A percentile compares a stretch with the other conserved stretches of the same genome.
Conservation (phyloP, 2,329 filamentous ascomycete species). For the Diplodia sapinea region DNA sequence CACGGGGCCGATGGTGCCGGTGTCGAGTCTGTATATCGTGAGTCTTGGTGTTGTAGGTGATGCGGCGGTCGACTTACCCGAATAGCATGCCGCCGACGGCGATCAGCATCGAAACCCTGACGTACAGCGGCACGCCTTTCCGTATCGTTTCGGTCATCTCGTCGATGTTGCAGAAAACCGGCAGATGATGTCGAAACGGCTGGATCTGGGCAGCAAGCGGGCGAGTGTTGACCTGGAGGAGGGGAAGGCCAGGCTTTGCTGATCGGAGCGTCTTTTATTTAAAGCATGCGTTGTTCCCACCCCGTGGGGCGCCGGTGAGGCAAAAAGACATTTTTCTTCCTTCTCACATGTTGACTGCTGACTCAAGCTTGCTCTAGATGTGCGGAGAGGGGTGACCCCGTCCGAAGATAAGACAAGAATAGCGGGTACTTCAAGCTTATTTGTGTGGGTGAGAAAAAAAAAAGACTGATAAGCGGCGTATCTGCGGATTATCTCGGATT, state of each 20-base stretch:
- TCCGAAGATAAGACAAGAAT: slow-evolving; percentile 15
- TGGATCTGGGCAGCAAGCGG: neutral
- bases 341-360: slow-evolving; percentile 5
- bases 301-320: slow-evolving; percentile 4
- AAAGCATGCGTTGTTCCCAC: slow-evolving; percentile 3
- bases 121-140: slow-evolving; percentile 32
- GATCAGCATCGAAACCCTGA: slow-evolving; percentile 35
- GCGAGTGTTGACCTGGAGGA: neutral
- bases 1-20: slow-evolving; percentile 64
- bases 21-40: slow-evolving; percentile 46
- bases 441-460: neutral
- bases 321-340: neutral
- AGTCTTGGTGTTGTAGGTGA: neutral
- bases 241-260: neutral
- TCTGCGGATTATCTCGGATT: slow-evolving; percentile 9
- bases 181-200: slow-evolving; percentile 9
- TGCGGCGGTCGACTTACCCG: slow-evolving; percentile 31
- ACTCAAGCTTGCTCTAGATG: neutral
- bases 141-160: neutral
- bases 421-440: neutral
- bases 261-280: slow-evolving; percentile 11
- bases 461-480: slow-evolving; percentile 14
- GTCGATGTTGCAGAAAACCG: neutral
- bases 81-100: slow-evolving; percentile 39
- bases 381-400: slow-evolving; percentile 12